Conservation (phyloP, 1,139 yeast species). For the Geotrichum australiense region DNA sequence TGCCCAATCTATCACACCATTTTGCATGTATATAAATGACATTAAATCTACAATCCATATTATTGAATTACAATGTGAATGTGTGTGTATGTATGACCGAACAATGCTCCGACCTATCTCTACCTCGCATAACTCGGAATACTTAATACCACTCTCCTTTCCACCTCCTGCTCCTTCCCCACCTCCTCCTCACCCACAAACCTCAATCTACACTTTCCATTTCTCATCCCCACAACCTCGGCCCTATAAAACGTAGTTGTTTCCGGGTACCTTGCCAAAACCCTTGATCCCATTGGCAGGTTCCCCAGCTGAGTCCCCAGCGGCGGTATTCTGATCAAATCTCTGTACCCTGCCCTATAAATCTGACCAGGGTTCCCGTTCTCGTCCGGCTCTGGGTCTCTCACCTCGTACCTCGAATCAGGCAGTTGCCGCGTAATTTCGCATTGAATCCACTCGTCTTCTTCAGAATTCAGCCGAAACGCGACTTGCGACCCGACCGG, state of each 20-base stretch:
- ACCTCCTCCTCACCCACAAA: constrained; percentile 98
- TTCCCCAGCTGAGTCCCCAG: constrained; percentile 42
- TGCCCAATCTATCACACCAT: no score
- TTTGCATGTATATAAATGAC: neutral
- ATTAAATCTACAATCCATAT: neutral
- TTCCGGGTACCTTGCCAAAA: constrained; percentile 92
- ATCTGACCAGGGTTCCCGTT: constrained; percentile 82
- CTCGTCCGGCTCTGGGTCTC: constrained; percentile 98
- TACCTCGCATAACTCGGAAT: constrained; percentile 39
- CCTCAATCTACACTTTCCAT: constrained; percentile 68
- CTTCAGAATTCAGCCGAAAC: constrained; percentile 63
- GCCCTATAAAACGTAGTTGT: constrained; percentile 97
- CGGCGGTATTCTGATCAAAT: constrained; percentile 68
- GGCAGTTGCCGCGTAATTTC: constrained; percentile 70
- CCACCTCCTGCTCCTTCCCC: constrained; percentile 91
- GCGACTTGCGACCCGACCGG: constrained; percentile 79
- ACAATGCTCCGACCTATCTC: no score
- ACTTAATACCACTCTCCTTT: constrained; percentile 73
- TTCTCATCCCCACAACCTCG: constrained; percentile 74
- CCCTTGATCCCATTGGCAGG: constrained; percentile 72
- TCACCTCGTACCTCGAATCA: constrained; percentile 68
- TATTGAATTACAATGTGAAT: neutral
- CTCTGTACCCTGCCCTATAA: constrained; percentile 76
- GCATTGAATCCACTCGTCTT: constrained; percentile 95
- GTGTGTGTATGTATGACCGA: neutral